These are phyloP conservation scores for Naganishia albida DNA, from an alignment of 1,284 basidiomycete genomes.

Conservation along the genomic window DNA sequence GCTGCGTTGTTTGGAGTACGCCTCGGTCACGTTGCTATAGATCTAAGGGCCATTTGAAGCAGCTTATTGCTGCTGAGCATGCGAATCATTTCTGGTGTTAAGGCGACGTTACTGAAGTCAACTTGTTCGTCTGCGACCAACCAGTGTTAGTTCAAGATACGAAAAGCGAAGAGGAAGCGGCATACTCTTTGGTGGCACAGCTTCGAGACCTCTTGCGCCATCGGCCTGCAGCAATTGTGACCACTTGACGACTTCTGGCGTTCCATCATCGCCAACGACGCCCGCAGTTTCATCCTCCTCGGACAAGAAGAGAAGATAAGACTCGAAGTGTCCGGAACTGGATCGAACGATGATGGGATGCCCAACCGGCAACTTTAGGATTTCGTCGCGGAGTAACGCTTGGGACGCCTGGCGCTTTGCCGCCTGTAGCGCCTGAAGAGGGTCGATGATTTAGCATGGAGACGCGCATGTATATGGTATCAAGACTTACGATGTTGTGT, in stretches of 20 bases:
- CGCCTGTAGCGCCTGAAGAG: conserved; percentile 64
- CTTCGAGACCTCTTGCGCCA: background rate
- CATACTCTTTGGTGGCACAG: conserved; percentile 9
- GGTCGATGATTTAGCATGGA: background rate
- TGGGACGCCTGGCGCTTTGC: conserved; percentile 70
- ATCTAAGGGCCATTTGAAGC: conserved; percentile 22
- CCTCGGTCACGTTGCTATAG: background rate
- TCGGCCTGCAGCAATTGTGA: conserved; percentile 14
- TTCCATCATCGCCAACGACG: conserved; percentile 6
- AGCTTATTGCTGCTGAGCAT: conserved; percentile 30
- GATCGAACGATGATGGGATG: conserved; percentile 76
- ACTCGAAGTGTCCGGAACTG: conserved; percentile 75
- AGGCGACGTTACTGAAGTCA: conserved; percentile 29
- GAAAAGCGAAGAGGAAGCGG: background rate
- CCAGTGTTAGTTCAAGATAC: background rate
- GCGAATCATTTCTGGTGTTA: conserved; percentile 32
- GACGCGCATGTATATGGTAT: conserved; percentile 7
- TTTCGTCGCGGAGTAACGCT: conserved; percentile 61
- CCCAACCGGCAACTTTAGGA: conserved; percentile 68
- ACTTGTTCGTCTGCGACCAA: background rate
- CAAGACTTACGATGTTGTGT: conserved; percentile 73
- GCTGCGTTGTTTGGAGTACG: too few species aligned
- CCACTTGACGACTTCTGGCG: conserved; percentile 19
- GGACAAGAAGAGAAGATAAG: conserved; percentile 68
- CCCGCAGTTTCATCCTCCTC: conserved; percentile 57